Base-by-base conservation (phyloP, 2,329 filamentous ascomycete genomes). In the Penicillium fuscoglaucum region DNA sequence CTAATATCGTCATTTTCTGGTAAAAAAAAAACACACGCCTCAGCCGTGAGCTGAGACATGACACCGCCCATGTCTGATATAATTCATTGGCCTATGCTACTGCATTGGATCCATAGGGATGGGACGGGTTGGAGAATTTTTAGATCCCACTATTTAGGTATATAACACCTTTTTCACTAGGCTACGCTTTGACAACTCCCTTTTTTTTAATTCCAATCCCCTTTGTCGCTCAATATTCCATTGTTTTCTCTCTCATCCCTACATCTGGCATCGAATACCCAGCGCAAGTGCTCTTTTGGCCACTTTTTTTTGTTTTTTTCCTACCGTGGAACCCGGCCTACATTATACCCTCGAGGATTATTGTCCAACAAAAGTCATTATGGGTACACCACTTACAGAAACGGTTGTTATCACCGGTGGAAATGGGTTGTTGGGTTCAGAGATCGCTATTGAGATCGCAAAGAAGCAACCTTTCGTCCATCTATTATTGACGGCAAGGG, bases 361-460 rank as follows among this genome's bases (percentile, higher is more conserved):
- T 45, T 40, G 45, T 52, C 52, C 13, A 19, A 33, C 15, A 15
- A 39, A 46, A 33, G 9, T 19, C 28, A 24, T 53, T 13, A 74
- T 75, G 72, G 69, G 68, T 35, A 73, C 68, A 57, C 68, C 72
- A 54, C 70, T 75, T 15, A 64, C 64, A 29, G 72, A 72, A 35
- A 75, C 73, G 7, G 73, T 72, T 21, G 72, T 75, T 40, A 74
- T 75, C 43, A 75, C 73, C 37, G 73, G 72, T 17, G 73, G 68
- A 44, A 72, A 72, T 68, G 73, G 73, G 12, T 58, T 62, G 7
- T 61, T 75, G 39, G 71, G 73, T 13, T 73, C 72, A n/a, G 70
- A 72, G 61, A 70, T 75, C 57, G 71, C 72, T 29, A 55, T 73
- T 39, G 67, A 70, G 37, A 72, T 75, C 51, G 73, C 72, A 21